Evolutionary conservation across 2,329 filamentous ascomycete genomes (phyloP), one percentile per base, ranked within the genome.

Genomic region (Paraconiothyrium sp.): DNA sequence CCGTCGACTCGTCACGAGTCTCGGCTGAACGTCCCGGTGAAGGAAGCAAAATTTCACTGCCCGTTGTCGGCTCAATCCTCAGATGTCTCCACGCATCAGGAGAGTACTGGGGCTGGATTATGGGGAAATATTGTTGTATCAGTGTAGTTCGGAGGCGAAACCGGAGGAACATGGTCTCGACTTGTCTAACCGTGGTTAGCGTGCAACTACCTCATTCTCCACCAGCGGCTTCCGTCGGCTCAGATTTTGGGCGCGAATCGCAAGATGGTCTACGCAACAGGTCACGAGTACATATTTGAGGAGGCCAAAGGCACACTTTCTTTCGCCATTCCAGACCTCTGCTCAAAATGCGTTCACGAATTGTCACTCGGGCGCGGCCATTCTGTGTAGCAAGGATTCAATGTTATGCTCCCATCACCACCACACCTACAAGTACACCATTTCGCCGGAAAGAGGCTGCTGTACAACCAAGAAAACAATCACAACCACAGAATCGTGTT

Each of bases 281-380:
- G 50, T 54, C 50, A 41, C 35, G 50, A 30, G 50, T 54, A 54
- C 50, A 54, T 54, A 54, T 54, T 54, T 54, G 50, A 54, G 6
- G 49, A 52, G 34, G 10, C 14, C 34, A 22, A 41, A 24, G 14
- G n/a, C 10, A 24, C 32, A 3, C 34, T 14, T 20, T 35, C 27
- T 14, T 34, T 14, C 20, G 34, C 10, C 16, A 22, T 52, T n/a
- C n/a, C n/a, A 11, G 8, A 5, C 6, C 32, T 22, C n/a, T 16
- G 39, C n/a, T 13, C 20, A 57, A 13, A 8, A 57, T 57, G 54
- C 32, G 43, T 44, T 48, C 48, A 35, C 32, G 44, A 39, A 49
- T 48, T 16, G 34, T 57, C 20, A 37, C 32, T 2, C 43, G 46
- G 22, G 46, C 46, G 2, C 30, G 20, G 22, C 43, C 54, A 11